These are phyloP conservation scores for Pseudogymnoascus sp. DNA, from an alignment of 2,329 filamentous ascomycete genomes.

Conservation along the genomic window DNA sequence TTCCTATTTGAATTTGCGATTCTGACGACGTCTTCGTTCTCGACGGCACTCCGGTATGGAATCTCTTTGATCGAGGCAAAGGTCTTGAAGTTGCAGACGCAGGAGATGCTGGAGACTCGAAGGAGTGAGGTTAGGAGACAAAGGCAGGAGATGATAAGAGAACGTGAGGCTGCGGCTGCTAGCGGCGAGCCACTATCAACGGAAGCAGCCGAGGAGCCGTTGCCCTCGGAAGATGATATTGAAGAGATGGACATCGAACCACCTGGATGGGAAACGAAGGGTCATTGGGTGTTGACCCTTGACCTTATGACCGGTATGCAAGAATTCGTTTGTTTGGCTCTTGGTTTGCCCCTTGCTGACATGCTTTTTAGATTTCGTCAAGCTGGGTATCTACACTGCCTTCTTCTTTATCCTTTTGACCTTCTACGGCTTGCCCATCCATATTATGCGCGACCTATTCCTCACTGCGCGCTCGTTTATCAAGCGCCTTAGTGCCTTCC, in stretches of 20 bases:
- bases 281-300: conserved; percentile 81
- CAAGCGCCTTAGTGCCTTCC: conserved; percentile 78
- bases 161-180: conserved; percentile 32
- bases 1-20: conserved; percentile 97
- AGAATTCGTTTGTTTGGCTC: background rate
- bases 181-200: conserved; percentile 30
- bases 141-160: conserved; percentile 39
- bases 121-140: conserved; percentile 58
- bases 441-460: conserved; percentile 93
- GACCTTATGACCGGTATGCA: conserved; percentile 70
- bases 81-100: conserved; percentile 67
- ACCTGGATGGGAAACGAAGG: conserved; percentile 92
- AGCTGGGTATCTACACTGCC: conserved; percentile 76
- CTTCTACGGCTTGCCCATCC: conserved; percentile 92
- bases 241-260: conserved; percentile 94
- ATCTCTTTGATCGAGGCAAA: conserved; percentile 70
- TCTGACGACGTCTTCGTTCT: conserved; percentile 67
- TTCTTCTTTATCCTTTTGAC: conserved; percentile 91
- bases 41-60: conserved; percentile 69
- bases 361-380: conserved; percentile 63
- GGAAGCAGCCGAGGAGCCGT: conserved; percentile 27
- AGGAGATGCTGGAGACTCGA: conserved; percentile 57
- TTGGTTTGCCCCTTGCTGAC: conserved; percentile 7
- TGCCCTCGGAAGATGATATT: conserved; percentile 64
- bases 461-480: conserved; percentile 87